A percentile compares a stretch with the other conserved stretches of the same genome.
These are phyloP conservation scores for Penicillium angulare DNA, from an alignment of 495 filamentous ascomycete genomes.

Conservation along the genomic window DNA sequence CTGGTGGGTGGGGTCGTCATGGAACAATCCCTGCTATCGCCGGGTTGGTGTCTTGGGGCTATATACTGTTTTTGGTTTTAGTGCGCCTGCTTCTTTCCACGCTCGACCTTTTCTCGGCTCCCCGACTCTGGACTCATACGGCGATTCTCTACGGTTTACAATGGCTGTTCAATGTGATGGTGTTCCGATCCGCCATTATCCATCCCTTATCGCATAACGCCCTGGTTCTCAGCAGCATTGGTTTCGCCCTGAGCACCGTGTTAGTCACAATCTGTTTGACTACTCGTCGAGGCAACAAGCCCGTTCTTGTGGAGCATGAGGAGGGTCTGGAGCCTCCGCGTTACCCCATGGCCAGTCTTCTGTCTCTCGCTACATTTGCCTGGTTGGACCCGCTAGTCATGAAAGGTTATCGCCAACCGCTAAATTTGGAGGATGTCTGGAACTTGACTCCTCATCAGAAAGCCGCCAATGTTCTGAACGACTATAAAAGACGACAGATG, in stretches of 20 bases:
- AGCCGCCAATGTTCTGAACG: slow-evolving; percentile 69
- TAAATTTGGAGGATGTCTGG: slow-evolving; percentile 86
- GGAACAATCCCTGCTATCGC: slow-evolving; percentile 61
- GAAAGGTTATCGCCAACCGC: slow-evolving; percentile 84
- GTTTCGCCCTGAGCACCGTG: slow-evolving; percentile 72
- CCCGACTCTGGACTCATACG: slow-evolving; percentile 90
- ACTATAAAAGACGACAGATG: slow-evolving; percentile 85
- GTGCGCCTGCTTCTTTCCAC: slow-evolving; percentile 71
- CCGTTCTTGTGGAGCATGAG: slow-evolving; percentile 81
- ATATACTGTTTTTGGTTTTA: slow-evolving; percentile 72
- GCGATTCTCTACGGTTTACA: slow-evolving; percentile 78
- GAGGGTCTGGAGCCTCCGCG: slow-evolving; percentile 79
- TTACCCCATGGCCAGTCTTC: slow-evolving; percentile 81
- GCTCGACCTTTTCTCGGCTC: slow-evolving; percentile 59
- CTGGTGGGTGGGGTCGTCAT: slow-evolving; percentile 53
- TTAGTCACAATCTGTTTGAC: slow-evolving; percentile 72
- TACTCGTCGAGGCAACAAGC: slow-evolving; percentile 89
- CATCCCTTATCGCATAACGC: slow-evolving; percentile 61
- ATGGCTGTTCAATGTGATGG: slow-evolving; percentile 71
- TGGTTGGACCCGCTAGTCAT: slow-evolving; percentile 91
- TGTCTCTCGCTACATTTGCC: slow-evolving; percentile 82
- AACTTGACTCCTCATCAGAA: slow-evolving; percentile 87
- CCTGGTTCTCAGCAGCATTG: slow-evolving; percentile 59
- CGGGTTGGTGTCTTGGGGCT: slow-evolving; percentile 71
- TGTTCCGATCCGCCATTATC: slow-evolving; percentile 84